A percentile compares a stretch with the other conserved stretches of the same genome.
Conservation (phyloP, 805 yeast genomes). For the Sugiyamaella marilandica region DNA sequence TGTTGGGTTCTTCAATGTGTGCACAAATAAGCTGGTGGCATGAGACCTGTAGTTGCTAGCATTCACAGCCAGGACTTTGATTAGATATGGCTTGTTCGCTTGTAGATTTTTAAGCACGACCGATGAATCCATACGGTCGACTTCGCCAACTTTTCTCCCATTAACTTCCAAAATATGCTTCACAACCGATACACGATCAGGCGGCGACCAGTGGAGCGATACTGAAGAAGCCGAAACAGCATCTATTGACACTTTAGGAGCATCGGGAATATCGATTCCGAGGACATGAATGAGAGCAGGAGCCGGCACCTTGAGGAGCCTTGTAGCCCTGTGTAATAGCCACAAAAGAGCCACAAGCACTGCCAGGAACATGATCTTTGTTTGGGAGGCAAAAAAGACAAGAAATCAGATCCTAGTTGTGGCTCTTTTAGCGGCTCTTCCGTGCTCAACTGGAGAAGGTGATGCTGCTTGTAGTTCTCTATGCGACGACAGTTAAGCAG, state of each 20-base stretch:
- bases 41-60: constrained; percentile 26
- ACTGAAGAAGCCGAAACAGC: constrained; percentile 28
- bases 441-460: too few species aligned
- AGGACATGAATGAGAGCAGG: constrained; percentile 31
- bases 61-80: constrained; percentile 33
- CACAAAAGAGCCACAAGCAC: constrained; percentile 31
- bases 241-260: constrained; percentile 32
- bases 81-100: constrained; percentile 31
- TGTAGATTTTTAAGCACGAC: constrained; percentile 31
- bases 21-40: constrained; percentile 24
- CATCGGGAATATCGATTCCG: constrained; percentile 34
- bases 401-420: background rate
- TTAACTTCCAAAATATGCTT: constrained; percentile 33
- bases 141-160: constrained; percentile 30
- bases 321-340: constrained; percentile 33
- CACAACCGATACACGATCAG: constrained; percentile 28
- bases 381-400: background rate
- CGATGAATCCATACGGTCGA: constrained; percentile 32
- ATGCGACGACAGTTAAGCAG: too few species aligned
- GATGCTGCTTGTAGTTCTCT: too few species aligned
- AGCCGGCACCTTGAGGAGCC: constrained; percentile 32
- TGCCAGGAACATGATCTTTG: constrained; percentile 15
- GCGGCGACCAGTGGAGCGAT: constrained; percentile 33
- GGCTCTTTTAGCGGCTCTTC: background rate
- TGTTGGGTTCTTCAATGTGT: constrained; percentile 25